These are phyloP conservation scores for Syncephalastrum sp. DNA, from an alignment of 371 early-diverging fungal species.

Conservation along the genomic window DNA sequence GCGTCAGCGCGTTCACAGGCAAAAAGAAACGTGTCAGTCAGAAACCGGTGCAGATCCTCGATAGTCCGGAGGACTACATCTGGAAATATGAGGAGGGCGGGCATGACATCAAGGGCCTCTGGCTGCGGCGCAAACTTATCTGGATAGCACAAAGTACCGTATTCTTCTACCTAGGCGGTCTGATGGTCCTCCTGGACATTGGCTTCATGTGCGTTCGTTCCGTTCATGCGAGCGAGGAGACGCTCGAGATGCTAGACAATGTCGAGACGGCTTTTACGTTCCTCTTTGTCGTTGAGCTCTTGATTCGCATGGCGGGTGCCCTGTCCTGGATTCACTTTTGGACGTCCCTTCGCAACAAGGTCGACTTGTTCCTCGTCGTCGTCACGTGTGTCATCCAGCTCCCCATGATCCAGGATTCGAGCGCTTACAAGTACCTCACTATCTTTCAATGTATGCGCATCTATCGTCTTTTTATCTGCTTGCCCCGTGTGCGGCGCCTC, in stretches of 20 bases:
- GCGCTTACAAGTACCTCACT: conserved; percentile 53
- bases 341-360: conserved; percentile 41
- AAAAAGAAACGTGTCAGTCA: conserved; percentile 29
- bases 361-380: conserved; percentile 54
- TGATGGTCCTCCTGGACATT: conserved; percentile 47
- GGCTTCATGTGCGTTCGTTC: conserved; percentile 56
- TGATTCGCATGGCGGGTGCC: conserved; percentile 48
- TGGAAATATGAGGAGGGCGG: conserved; percentile 47
- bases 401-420: conserved; percentile 50
- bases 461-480: conserved; percentile 55
- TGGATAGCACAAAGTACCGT: conserved; percentile 39
- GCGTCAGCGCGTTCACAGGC: conserved; percentile 54
- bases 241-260: conserved; percentile 37
- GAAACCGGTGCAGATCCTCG: conserved; percentile 15
- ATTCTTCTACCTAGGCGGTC: conserved; percentile 50
- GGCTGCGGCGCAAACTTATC: conserved; percentile 34
- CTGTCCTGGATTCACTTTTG: conserved; percentile 50
- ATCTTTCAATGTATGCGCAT: conserved; percentile 51
- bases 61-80: conserved; percentile 29
- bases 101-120: conserved; percentile 25
- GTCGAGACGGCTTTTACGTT: conserved; percentile 54
- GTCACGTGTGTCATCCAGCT: conserved; percentile 53
- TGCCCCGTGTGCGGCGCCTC: conserved; percentile 52
- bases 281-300: conserved; percentile 51
- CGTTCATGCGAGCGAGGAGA: conserved; percentile 34